phyloP scores from a whole-genome alignment of 345 rosid genomes.

The Salix viminalis region DNA sequence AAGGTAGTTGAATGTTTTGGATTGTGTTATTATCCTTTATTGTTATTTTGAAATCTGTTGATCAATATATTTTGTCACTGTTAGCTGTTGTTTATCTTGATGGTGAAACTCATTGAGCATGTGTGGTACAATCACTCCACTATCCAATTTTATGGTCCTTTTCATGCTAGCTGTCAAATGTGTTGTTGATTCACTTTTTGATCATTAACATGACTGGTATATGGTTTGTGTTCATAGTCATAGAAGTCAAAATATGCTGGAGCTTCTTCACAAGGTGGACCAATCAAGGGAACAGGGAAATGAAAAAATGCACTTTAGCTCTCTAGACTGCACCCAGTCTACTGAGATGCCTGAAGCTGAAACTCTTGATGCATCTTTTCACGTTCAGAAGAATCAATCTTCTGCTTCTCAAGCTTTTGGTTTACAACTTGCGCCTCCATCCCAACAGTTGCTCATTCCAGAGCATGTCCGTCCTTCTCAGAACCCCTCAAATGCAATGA shows the following conservation, averaged over 20 bases:
- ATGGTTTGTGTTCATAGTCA: background rate
- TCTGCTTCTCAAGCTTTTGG: conserved; percentile 72
- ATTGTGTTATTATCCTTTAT: background rate
- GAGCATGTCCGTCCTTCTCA: conserved; percentile 37
- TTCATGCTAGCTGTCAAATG: background rate
- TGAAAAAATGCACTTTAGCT: conserved; percentile 40
- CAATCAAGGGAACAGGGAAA: conserved; percentile 46
- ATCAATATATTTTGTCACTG: background rate
- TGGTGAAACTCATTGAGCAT: background rate
- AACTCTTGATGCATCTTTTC: conserved; percentile 53
- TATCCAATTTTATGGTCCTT: background rate
- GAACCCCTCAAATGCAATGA: conserved; percentile 29
- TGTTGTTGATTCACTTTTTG: background rate
- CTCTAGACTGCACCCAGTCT: conserved; percentile 37
- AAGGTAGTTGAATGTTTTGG: conserved; percentile 42
- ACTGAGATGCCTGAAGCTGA: conserved; percentile 46
- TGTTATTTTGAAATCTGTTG: conserved; percentile 1
- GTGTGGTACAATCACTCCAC: background rate
- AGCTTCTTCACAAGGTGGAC: conserved; percentile 89
- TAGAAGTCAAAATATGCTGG: conserved; percentile 82
- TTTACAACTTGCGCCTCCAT: conserved; percentile 76
- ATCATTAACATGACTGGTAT: background rate
- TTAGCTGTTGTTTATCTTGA: background rate
- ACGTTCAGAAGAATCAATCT: conserved; percentile 46
- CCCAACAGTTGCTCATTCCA: conserved; percentile 47